These are phyloP conservation scores for Mucor mucedo DNA, from an alignment of 371 early-diverging fungal species.

Conservation along the genomic window DNA sequence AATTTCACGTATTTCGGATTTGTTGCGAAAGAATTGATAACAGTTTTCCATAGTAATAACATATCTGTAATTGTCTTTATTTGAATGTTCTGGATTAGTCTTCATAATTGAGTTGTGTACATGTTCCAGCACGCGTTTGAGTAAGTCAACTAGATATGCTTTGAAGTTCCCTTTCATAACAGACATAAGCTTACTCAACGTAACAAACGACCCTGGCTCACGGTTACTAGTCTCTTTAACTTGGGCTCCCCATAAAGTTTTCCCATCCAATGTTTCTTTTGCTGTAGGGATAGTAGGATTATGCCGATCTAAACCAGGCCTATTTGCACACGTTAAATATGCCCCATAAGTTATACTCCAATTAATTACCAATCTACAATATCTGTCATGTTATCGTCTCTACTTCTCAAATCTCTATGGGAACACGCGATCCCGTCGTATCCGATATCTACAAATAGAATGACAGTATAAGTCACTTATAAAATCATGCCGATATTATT, in stretches of 20 bases:
- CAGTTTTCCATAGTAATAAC: too few species aligned
- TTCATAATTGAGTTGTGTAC: too few species aligned
- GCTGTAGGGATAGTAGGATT: constrained; percentile 2
- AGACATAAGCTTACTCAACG: constrained; percentile 9
- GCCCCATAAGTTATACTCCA: too few species aligned
- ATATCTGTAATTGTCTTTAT: too few species aligned
- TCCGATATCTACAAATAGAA: constrained; percentile 22
- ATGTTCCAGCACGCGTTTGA: not conserved
- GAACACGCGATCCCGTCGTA: constrained; percentile 10
- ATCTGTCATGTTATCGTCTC: not conserved
- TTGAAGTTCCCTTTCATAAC: constrained; percentile 2
- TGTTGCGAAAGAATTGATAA: too few species aligned
- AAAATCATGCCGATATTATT: too few species aligned
- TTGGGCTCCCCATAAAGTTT: constrained; percentile 3
- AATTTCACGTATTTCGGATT: too few species aligned
- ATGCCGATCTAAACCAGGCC: constrained; percentile 2
- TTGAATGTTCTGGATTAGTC: too few species aligned
- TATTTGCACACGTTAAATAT: not conserved
- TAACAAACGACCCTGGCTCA: not conserved
- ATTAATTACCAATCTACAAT: not conserved
- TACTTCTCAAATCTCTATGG: not conserved
- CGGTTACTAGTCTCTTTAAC: not conserved
- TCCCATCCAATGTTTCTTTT: not conserved
- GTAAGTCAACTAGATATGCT: not conserved
- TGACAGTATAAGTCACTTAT: too few species aligned